phyloP scores from a whole-genome alignment of 2,329 filamentous ascomycete genomes.

The Byssoonygena ceratinophila region DNA sequence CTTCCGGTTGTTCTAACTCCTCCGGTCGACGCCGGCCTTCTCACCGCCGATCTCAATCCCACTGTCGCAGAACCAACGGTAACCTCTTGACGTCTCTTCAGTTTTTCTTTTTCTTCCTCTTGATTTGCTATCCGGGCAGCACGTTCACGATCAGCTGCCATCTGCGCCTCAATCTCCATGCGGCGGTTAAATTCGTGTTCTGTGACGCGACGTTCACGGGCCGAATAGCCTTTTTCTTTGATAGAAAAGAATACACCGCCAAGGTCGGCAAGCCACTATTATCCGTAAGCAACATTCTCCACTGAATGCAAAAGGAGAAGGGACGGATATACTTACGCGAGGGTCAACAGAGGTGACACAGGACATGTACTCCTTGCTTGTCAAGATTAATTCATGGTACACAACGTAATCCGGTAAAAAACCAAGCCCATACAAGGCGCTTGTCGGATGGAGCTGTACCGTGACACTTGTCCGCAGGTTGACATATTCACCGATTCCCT shows the following conservation, averaged over 20 bases:
- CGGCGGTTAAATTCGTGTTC: constrained; percentile 86
- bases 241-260: constrained; percentile 95
- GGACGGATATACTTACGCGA: constrained; percentile 41
- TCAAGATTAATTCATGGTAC: constrained; percentile 95
- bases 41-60: constrained; percentile 24
- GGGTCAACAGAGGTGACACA: constrained; percentile 94
- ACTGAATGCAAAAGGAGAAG: background rate
- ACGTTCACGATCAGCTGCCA: constrained; percentile 69
- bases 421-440: constrained; percentile 80
- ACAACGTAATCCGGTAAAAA: constrained; percentile 95
- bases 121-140: constrained; percentile 33
- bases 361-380: constrained; percentile 95
- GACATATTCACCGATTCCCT: constrained; percentile 94
- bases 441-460: constrained; percentile 88
- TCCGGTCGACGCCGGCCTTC: constrained; percentile 24
- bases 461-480: constrained; percentile 91
- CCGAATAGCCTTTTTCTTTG: constrained; percentile 93
- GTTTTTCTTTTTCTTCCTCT: constrained; percentile 29
- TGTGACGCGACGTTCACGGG: constrained; percentile 71
- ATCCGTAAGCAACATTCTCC: background rate
- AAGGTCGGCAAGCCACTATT: constrained; percentile 77
- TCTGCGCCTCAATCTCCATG: constrained; percentile 87
- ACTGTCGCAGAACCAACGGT: constrained; percentile 24
- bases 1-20: constrained; percentile 25
- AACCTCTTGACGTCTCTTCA: constrained; percentile 28